These are phyloP conservation scores for Phytopythium helicoides DNA, from an alignment of 352 stramenopile genomes.

Conservation along the genomic window DNA sequence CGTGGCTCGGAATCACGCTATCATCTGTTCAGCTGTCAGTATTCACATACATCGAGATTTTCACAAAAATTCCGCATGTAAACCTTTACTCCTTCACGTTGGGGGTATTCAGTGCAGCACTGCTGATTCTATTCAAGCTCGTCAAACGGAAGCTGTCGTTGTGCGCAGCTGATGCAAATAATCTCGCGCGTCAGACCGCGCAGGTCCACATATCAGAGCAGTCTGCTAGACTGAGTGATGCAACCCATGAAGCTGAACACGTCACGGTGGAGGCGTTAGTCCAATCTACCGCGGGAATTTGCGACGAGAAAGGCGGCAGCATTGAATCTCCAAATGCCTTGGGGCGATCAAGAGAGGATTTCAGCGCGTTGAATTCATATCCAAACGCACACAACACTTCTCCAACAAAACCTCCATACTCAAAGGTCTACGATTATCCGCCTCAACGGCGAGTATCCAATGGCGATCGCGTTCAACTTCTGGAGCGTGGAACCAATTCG, in stretches of 20 bases:
- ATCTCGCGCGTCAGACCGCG: slow-evolving; percentile 5
- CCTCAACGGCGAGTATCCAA: slow-evolving; percentile 31
- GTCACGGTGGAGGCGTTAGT: no score
- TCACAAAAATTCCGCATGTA: slow-evolving; percentile 36
- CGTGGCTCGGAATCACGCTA: slow-evolving; percentile 55
- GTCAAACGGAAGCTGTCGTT: slow-evolving; percentile 42
- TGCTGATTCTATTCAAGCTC: slow-evolving; percentile 44
- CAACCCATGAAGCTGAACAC: no score
- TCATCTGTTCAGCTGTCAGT: slow-evolving; percentile 47
- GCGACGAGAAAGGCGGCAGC: no score
- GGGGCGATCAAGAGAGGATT: no score
- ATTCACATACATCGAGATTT: slow-evolving; percentile 53
- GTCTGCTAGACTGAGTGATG: not conserved
- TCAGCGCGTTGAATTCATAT: not conserved
- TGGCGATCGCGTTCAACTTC: slow-evolving; percentile 24
- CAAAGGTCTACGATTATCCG: slow-evolving; percentile 52
- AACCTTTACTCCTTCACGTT: slow-evolving; percentile 55
- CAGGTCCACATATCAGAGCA: slow-evolving; percentile 10
- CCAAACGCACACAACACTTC: slow-evolving; percentile 21
- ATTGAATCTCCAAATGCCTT: no score
- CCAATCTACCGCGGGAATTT: no score
- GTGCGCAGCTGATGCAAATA: slow-evolving; percentile 41
- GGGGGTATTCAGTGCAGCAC: slow-evolving; percentile 38
- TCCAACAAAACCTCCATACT: slow-evolving; percentile 28
- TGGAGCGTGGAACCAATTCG: not conserved